Percentiles rank a stretch among this genome's conserved stretches.
These are phyloP conservation scores for Nicotiana paniculata DNA, from an alignment of 257 asterid species.

Conservation along the genomic window DNA sequence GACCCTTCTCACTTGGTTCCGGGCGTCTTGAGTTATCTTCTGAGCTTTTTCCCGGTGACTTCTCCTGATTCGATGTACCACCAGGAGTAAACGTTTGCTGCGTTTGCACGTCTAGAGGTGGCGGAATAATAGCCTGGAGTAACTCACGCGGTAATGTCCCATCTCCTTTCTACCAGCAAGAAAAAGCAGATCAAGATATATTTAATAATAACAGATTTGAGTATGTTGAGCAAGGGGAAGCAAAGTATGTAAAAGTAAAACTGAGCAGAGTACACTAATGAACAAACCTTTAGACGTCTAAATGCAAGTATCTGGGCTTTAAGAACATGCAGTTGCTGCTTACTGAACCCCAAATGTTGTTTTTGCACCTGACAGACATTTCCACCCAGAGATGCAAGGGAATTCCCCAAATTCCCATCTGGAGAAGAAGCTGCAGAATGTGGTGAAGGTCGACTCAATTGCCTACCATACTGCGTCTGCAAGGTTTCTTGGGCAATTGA, in stretches of 20 bases:
- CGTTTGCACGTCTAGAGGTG: constrained; percentile 62
- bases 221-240: constrained; percentile 10
- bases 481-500: constrained; percentile 41
- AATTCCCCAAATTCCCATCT: constrained; percentile 56
- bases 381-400: constrained; percentile 53
- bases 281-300: constrained; percentile 89
- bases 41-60: constrained; percentile 35
- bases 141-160: constrained; percentile 83
- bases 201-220: constrained; percentile 4
- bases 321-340: constrained; percentile 92
- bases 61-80: constrained; percentile 48
- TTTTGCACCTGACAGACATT: constrained; percentile 36
- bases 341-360: constrained; percentile 62
- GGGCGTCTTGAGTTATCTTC: constrained; percentile 46
- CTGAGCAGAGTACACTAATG: constrained; percentile 10
- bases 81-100: constrained; percentile 44
- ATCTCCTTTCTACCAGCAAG: constrained; percentile 78
- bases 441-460: constrained; percentile 48
- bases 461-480: constrained; percentile 55
- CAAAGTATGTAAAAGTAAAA: constrained; percentile 7
- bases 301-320: constrained; percentile 99
- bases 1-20: constrained; percentile 54
- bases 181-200: constrained; percentile 15
- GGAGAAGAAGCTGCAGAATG: constrained; percentile 53
- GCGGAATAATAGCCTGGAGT: constrained; percentile 87